phyloP scores from a whole-genome alignment of 2,329 filamentous ascomycete genomes.

The Trichoderma endophyticum region DNA sequence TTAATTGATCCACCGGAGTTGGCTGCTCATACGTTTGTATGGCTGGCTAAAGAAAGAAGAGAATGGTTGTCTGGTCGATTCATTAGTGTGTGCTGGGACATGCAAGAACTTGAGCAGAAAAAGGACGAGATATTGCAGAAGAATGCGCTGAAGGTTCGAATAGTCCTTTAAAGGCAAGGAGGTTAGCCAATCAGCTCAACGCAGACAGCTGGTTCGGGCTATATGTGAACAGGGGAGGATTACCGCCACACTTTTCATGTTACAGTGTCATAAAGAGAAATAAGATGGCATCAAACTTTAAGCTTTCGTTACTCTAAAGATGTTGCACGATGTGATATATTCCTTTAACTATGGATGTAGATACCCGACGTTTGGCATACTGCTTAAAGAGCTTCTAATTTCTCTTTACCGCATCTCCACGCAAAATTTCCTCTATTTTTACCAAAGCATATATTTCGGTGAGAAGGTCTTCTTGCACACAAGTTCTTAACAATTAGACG shows the following conservation, averaged over 20 bases:
- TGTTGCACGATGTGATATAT: not conserved
- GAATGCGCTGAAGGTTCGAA: conserved; percentile 28
- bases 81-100: conserved; percentile 29
- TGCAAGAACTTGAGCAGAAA: conserved; percentile 31
- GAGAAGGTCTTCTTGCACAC: not conserved
- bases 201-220: not conserved
- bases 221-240: not conserved
- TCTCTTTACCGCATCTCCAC: not conserved
- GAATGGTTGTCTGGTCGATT: conserved; percentile 37
- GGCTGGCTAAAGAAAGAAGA: conserved; percentile 28
- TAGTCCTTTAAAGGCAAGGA: not conserved
- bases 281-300: not conserved
- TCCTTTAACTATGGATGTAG: not conserved
- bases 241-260: not conserved
- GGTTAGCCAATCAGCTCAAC: not conserved
- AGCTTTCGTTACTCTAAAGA: not conserved
- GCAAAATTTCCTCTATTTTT: not conserved
- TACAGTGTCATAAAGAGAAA: not conserved
- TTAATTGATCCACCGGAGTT: not conserved
- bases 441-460: not conserved
- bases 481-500: not conserved
- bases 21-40: conserved; percentile 27
- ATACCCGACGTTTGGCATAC: not conserved
- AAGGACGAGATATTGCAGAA: conserved; percentile 30
- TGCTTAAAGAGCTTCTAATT: not conserved